Evolutionary conservation across 2,329 filamentous ascomycete species (phyloP).

Genomic region (Coniochaeta ligniaria): DNA sequence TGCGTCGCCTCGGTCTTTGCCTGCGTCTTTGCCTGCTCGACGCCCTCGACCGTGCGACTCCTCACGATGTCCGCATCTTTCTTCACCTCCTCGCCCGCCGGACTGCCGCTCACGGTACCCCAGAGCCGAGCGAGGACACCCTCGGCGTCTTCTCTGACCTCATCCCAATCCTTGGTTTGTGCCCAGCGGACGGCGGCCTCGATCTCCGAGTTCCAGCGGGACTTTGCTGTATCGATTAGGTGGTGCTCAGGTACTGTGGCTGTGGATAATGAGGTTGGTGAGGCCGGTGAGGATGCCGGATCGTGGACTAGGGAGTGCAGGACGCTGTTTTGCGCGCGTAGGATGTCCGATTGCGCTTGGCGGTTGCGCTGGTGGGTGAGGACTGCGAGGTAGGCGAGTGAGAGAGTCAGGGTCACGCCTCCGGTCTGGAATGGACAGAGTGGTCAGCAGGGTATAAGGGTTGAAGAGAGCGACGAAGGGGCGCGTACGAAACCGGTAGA

Average conservation of each 20-base stretch:
- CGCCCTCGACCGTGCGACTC: background rate
- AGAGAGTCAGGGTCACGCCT: constrained; percentile 68
- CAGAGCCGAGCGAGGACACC: constrained; percentile 35
- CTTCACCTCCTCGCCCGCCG: constrained; percentile 16
- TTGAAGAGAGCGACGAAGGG: background rate
- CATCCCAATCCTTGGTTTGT: constrained; percentile 59
- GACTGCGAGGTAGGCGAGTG: constrained; percentile 64
- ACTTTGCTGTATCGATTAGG: constrained; percentile 62
- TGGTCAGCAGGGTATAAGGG: constrained; percentile 5
- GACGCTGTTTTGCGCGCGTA: constrained; percentile 49
- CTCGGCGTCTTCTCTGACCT: constrained; percentile 53
- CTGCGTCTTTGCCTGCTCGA: constrained; percentile 13
- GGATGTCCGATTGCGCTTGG: constrained; percentile 45
- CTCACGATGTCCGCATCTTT: constrained; percentile 12
- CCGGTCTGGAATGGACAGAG: constrained; percentile 46
- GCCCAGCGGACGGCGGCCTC: constrained; percentile 58
- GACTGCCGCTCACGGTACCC: constrained; percentile 22
- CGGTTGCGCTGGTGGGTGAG: constrained; percentile 65
- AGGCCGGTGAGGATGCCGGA: constrained; percentile 20
- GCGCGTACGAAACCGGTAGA: constrained; percentile 65
- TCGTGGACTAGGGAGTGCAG: constrained; percentile 38
- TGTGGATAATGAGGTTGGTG: constrained; percentile 30
- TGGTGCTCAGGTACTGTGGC: constrained; percentile 43
- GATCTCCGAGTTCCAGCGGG: constrained; percentile 71
- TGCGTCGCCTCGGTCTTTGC: constrained; percentile 22